A percentile compares a stretch with the other conserved stretches of the same genome.
These are phyloP conservation scores for Thuja plicata DNA, from an alignment of 83 land plant genomes.

Conservation along the genomic window DNA sequence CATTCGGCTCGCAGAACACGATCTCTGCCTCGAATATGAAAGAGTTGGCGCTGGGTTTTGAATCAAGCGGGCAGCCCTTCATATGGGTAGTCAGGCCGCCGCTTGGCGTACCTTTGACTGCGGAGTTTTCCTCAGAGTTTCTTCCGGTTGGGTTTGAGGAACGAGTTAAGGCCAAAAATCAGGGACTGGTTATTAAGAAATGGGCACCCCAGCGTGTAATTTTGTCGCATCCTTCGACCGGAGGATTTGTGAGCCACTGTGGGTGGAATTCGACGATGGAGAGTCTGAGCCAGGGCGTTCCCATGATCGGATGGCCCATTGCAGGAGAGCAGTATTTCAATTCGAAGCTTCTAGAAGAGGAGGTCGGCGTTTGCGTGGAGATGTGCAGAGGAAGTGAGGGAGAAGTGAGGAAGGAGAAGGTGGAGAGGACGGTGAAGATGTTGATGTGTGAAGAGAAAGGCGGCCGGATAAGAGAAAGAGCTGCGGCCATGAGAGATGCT, in stretches of 20 bases:
- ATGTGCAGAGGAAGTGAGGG: not conserved
- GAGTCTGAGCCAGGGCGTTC: constrained; percentile 9
- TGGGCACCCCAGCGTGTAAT: too few species aligned
- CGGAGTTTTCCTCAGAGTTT: not conserved
- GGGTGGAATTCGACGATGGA: constrained; percentile 9
- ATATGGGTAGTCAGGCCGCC: constrained; percentile 31
- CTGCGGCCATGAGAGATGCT: not conserved
- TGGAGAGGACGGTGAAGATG: not conserved
- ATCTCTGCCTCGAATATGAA: constrained; percentile 17
- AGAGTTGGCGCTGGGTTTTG: constrained; percentile 54
- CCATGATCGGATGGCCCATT: constrained; percentile 24
- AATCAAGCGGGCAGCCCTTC: constrained; percentile 30
- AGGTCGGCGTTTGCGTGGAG: constrained; percentile 11
- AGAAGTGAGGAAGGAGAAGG: not conserved
- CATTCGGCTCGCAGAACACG: constrained; percentile 23
- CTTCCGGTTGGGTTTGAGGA: too few species aligned
- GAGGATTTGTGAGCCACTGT: not conserved
- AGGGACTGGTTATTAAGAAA: too few species aligned
- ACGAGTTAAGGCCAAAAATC: too few species aligned
- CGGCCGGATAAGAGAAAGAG: constrained; percentile 16
- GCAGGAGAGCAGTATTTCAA: constrained; percentile 16
- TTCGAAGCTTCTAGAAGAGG: constrained; percentile 16
- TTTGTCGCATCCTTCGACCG: not conserved
- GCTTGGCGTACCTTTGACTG: constrained; percentile 12
- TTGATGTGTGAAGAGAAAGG: constrained; percentile 18